These are phyloP conservation scores for Staphylotrichum longicolle DNA, from an alignment of 495 filamentous ascomycete species.

Conservation along the genomic window DNA sequence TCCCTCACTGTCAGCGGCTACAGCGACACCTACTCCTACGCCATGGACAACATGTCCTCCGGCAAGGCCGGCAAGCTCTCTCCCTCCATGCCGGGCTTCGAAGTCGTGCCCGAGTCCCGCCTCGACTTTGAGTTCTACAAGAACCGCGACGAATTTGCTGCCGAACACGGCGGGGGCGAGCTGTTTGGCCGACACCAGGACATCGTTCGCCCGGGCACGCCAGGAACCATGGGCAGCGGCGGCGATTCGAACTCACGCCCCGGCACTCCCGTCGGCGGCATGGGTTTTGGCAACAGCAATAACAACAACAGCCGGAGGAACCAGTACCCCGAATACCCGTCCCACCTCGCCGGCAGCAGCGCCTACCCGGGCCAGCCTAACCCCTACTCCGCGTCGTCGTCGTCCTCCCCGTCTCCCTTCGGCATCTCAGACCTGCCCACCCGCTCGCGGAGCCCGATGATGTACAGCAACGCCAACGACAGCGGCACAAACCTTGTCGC, in stretches of 20 bases:
- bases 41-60: constrained; percentile 76
- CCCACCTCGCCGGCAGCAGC: constrained; percentile 18
- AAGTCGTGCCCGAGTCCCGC: constrained; percentile 84
- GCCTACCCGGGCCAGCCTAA: constrained; percentile 19
- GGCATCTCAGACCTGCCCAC: constrained; percentile 23
- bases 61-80: constrained; percentile 68
- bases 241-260: constrained; percentile 41
- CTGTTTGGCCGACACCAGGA: constrained; percentile 70
- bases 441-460: constrained; percentile 37
- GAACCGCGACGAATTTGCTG: constrained; percentile 80
- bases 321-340: constrained; percentile 25
- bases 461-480: constrained; percentile 44
- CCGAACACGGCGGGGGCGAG: constrained; percentile 76
- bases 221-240: constrained; percentile 49
- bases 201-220: constrained; percentile 64
- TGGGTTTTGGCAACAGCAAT: constrained; percentile 28
- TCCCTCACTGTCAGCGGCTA: constrained; percentile 60
- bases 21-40: constrained; percentile 64
- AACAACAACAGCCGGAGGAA: neutral
- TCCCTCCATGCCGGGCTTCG: constrained; percentile 60
- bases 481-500: constrained; percentile 44
- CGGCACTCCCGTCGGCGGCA: constrained; percentile 42
- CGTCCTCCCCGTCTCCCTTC: constrained; percentile 15
- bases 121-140: constrained; percentile 94
- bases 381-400: neutral